Conservation (phyloP, 306 rosid species). For the Medicago lupulina region DNA sequence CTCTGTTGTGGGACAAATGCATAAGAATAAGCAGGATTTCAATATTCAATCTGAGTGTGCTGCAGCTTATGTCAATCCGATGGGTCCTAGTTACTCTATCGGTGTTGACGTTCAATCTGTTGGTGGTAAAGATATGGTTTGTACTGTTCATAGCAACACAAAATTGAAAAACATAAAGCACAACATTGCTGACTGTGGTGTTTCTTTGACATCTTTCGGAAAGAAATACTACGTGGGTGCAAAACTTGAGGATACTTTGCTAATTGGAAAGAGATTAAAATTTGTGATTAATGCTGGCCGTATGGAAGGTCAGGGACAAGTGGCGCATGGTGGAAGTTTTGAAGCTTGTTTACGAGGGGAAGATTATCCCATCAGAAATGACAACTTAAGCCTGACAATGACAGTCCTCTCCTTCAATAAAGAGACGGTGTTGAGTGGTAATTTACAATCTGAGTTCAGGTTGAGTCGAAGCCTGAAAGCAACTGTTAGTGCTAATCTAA, state of each 20-base stretch:
- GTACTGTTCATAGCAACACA: conserved; percentile 69
- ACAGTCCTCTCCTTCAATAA: conserved; percentile 76
- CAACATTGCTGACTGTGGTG: conserved; percentile 73
- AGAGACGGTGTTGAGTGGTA: conserved; percentile 84
- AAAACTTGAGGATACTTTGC: conserved; percentile 82
- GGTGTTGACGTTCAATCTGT: conserved; percentile 91
- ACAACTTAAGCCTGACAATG: conserved; percentile 65
- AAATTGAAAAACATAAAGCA: conserved; percentile 68
- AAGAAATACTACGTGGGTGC: conserved; percentile 75
- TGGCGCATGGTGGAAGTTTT: conserved; percentile 81
- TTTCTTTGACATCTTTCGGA: conserved; percentile 79
- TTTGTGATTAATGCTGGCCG: conserved; percentile 72
- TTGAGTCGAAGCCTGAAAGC: conserved; percentile 64
- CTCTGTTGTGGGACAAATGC: conserved; percentile 79
- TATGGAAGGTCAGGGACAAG: conserved; percentile 74
- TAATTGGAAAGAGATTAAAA: conserved; percentile 82
- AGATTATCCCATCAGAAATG: conserved; percentile 84
- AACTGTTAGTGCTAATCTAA: conserved; percentile 76
- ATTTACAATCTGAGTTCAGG: conserved; percentile 75
- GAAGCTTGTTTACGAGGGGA: conserved; percentile 78
- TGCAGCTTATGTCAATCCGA: conserved; percentile 69
- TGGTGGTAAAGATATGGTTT: conserved; percentile 70
- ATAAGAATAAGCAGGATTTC: conserved; percentile 77
- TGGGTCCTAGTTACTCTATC: conserved; percentile 62
- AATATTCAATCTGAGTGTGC: conserved; percentile 83